Conservation (phyloP, 208 protist genomes). For the Eutreptiella sp. region DNA sequence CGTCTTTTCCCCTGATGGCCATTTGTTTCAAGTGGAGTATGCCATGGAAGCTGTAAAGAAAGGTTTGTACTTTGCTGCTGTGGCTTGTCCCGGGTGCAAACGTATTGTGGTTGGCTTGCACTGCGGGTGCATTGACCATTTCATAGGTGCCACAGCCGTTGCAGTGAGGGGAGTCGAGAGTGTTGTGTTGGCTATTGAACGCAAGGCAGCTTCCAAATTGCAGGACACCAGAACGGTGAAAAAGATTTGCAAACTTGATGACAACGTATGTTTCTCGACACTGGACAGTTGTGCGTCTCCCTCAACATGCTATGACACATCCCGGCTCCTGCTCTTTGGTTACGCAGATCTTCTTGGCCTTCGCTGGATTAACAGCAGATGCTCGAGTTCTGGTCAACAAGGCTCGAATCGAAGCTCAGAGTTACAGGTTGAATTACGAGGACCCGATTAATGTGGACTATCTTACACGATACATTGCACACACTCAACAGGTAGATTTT, state of each 20-base stretch:
- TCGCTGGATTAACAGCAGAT: constrained; percentile 97
- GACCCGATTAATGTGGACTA: constrained; percentile 95
- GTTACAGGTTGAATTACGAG: constrained; percentile 96
- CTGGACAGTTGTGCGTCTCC: no score
- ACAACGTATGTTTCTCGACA: no score
- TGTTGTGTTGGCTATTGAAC: constrained; percentile 97
- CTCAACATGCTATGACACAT: no score
- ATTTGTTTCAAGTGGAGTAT: constrained; percentile 99
- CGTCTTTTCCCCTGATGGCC: constrained; percentile 99
- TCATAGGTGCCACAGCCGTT: constrained; percentile 68
- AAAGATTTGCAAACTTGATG: constrained; percentile 97
- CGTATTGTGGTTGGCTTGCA: no score
- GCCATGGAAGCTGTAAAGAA: constrained; percentile 99
- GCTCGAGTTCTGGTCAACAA: constrained; percentile 97
- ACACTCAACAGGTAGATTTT: constrained; percentile 85
- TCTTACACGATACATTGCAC: constrained; percentile 94
- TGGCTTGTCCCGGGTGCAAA: no score
- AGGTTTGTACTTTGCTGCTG: no score
- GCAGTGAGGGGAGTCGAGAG: constrained; percentile 74
- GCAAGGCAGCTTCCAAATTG: constrained; percentile 94
- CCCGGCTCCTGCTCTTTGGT: no score
- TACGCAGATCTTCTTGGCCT: constrained; percentile 96
- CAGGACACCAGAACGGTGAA: constrained; percentile 97
- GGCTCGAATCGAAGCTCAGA: constrained; percentile 96
- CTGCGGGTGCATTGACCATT: no score